Percentiles rank a stretch among this genome's conserved stretches.
Evolutionary conservation across 2,329 filamentous ascomycete genomes (phyloP).

Genomic region (Dendryphion nanum): DNA sequence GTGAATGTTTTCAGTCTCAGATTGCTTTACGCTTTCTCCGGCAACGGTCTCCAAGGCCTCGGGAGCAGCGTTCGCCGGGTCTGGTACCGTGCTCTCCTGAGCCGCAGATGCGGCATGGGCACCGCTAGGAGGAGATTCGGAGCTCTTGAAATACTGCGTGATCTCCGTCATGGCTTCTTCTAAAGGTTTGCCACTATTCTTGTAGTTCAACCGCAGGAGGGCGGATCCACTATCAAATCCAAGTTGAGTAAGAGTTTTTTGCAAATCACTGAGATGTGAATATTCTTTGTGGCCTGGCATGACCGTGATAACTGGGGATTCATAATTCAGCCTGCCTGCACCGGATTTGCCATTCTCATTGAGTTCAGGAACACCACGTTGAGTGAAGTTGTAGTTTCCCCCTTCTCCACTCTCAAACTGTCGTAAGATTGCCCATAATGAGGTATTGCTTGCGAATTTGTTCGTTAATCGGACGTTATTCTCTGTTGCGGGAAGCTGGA

Average conservation of each 20-base stretch:
- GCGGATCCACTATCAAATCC: conserved; percentile 84
- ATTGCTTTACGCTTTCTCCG: conserved; percentile 20
- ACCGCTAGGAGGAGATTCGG: conserved; percentile 25
- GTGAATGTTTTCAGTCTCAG: conserved; percentile 18
- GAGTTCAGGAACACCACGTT: conserved; percentile 68
- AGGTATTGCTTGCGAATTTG: conserved; percentile 84
- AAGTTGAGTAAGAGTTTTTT: conserved; percentile 83
- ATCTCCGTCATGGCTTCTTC: conserved; percentile 86
- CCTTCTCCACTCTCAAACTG: conserved; percentile 71
- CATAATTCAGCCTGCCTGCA: conserved; percentile 77
- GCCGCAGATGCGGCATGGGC: conserved; percentile 26
- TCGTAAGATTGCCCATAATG: conserved; percentile 84
- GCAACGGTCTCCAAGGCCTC: conserved; percentile 24
- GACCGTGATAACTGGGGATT: conserved; percentile 80
- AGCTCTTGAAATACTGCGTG: conserved; percentile 65
- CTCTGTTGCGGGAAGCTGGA: conserved; percentile 77
- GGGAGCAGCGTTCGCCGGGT: conserved; percentile 17
- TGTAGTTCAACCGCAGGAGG: conserved; percentile 75
- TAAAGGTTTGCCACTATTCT: conserved; percentile 71
- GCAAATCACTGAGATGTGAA: conserved; percentile 73
- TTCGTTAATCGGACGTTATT: conserved; percentile 70
- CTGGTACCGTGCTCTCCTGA: conserved; percentile 25
- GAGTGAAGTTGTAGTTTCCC: conserved; percentile 72
- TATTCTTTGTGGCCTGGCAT: conserved; percentile 70
- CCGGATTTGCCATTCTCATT: conserved; percentile 54